Base-by-base conservation (phyloP, 345 rosid genomes). In the Brassica juncea region DNA sequence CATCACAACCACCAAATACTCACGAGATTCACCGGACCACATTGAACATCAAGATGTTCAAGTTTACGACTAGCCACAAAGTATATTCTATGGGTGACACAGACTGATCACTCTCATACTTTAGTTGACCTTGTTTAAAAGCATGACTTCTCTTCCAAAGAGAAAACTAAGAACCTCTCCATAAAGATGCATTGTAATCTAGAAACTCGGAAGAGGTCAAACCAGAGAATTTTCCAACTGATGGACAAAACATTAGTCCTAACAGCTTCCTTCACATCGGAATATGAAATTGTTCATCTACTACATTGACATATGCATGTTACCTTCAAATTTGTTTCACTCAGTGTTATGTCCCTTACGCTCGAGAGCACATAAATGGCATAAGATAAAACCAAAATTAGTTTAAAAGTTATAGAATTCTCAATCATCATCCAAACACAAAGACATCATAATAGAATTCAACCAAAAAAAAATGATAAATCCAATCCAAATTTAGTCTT, bases 181-280 rank as follows among this genome's bases (percentile, higher is more conserved):
- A 61, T 11, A n/a, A 44, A 73, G 44, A 74, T 4, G 32, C 49
- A 64, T 49, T 31, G 77, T 64, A 32, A 66, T 32, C 5, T 58
- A 55, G 39, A 12, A 75, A 37, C 2, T 55, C 27, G 8, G 0
- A 2, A 31, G 4, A 47, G 34, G 2, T 14, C 11, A 37, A 47
- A 15, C 71, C 25, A 54, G 37, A 66, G 8, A 11, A 0, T 44
- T 65, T 55, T 75, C 35, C 79, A 75, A 11, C 66, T 2, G 1
- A 5, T 21, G 65, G 79, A 75, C 65, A 75, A 8, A 67, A 37
- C 59, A 30, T 32, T 55, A 16, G 73, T 37, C 49, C 8, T 47
- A 37, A 65, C 71, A 52, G 8, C 71, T 6, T 23, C 25, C 25
- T 23, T 23, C 25, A 23, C 32, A 63, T 65, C 58, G 25, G 42